Evolutionary conservation across 2,329 filamentous ascomycete genomes (phyloP).

Genomic region (Akanthomyces uredinophilus): DNA sequence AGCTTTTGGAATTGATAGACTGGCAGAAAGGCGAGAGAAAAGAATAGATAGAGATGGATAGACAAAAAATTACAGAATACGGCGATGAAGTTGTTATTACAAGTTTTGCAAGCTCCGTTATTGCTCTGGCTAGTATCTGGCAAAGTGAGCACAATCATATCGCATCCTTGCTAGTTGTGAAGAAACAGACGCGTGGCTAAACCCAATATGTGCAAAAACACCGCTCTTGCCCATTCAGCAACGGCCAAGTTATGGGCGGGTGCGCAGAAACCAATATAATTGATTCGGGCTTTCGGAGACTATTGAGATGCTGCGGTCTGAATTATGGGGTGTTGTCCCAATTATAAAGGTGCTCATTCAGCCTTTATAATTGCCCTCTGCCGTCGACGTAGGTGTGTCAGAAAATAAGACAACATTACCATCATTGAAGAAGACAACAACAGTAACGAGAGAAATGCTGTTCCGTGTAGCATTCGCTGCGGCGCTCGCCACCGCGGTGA

Average conservation of each 20-base stretch:
- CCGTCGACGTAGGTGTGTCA: too few species aligned
- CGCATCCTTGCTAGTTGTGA: too few species aligned
- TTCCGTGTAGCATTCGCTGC: too few species aligned
- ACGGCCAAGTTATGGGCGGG: neutral
- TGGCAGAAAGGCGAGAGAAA: neutral
- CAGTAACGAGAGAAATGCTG: too few species aligned
- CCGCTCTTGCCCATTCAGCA: neutral
- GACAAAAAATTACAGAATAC: constrained; percentile 3
- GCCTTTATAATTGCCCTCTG: too few species aligned
- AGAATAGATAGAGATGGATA: neutral
- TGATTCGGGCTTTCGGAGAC: neutral
- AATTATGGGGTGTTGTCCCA: neutral
- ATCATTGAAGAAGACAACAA: too few species aligned
- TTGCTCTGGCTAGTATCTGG: neutral
- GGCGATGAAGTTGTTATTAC: neutral
- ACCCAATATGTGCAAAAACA: neutral
- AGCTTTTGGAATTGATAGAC: neutral
- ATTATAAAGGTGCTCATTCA: neutral
- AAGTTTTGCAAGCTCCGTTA: neutral
- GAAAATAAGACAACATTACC: too few species aligned
- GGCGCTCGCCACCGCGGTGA: too few species aligned
- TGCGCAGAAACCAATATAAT: neutral
- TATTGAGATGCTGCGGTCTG: neutral
- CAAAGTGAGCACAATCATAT: too few species aligned
- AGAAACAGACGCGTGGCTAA: neutral